These are phyloP conservation scores for Coniferiporia weirii DNA, from an alignment of 1,284 basidiomycete genomes.

Conservation along the genomic window DNA sequence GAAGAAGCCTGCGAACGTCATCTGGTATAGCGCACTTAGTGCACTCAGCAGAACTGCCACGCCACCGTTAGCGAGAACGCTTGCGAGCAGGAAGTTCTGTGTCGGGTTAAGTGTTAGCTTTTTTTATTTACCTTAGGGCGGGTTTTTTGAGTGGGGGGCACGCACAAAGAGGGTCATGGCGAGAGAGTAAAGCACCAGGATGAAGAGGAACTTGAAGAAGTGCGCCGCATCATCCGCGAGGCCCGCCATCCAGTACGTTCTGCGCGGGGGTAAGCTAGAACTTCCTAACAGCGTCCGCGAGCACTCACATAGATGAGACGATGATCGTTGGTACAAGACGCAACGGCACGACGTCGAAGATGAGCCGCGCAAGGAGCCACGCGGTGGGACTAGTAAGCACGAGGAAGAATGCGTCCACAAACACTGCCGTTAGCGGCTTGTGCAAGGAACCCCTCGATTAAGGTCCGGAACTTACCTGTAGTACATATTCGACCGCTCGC, in stretches of 20 bases:
- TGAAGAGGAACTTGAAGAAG: slow-evolving; percentile 82
- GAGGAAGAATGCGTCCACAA: too few relatives aligned
- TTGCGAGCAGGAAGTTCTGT: slow-evolving; percentile 84
- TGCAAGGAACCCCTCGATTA: background rate
- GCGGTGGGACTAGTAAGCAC: slow-evolving; percentile 58
- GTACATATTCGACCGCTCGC: slow-evolving; percentile 77
- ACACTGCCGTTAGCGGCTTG: background rate
- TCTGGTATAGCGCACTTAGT: slow-evolving; percentile 71
- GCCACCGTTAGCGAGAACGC: slow-evolving; percentile 76
- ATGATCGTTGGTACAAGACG: slow-evolving; percentile 81
- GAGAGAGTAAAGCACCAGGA: slow-evolving; percentile 72
- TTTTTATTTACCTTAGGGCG: too few relatives aligned
- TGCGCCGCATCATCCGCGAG: slow-evolving; percentile 60
- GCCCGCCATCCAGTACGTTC: slow-evolving; percentile 91
- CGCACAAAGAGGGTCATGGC: slow-evolving; percentile 80
- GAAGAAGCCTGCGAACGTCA: slow-evolving; percentile 84
- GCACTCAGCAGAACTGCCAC: slow-evolving; percentile 82
- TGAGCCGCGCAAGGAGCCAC: slow-evolving; percentile 79
- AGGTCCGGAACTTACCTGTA: slow-evolving; percentile 50
- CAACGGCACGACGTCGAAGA: slow-evolving; percentile 83
- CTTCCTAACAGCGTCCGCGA: background rate
- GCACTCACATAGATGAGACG: slow-evolving; percentile 68
- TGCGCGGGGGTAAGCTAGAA: slow-evolving; percentile 24
- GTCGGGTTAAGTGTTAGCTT: background rate
- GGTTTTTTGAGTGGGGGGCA: slow-evolving; percentile 13